A percentile compares a stretch with the other conserved stretches of the same genome.
Evolutionary conservation across 2,329 filamentous ascomycete genomes (phyloP).

Genomic region (Tolypocladium tropicale): DNA sequence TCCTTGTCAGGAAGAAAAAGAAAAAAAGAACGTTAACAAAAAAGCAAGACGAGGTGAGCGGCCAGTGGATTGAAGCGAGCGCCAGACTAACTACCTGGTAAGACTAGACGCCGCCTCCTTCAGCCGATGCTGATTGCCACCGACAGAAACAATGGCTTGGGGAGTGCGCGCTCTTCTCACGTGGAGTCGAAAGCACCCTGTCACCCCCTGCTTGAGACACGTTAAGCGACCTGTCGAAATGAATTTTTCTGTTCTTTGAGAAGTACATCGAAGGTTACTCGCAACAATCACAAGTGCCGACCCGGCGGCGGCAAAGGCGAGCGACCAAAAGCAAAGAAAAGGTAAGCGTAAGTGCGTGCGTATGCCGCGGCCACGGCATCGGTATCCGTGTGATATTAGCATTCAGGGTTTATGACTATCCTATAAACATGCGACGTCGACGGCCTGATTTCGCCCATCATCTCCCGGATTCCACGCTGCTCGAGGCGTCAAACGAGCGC

Average conservation of each 20-base stretch:
- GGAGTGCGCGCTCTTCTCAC: neutral
- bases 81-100: neutral
- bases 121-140: neutral
- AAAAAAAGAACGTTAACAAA: neutral
- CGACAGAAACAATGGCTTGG: neutral
- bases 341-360: neutral
- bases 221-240: neutral
- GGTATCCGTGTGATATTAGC: neutral
- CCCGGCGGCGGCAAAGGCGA: neutral
- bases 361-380: neutral
- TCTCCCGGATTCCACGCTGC: slow-evolving; percentile 6
- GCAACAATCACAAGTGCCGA: neutral
- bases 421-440: neutral
- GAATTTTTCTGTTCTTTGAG: neutral
- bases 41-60: neutral
- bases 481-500: slow-evolving; percentile 17
- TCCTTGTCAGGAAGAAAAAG: neutral
- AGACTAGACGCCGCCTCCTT: neutral
- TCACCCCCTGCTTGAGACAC: neutral
- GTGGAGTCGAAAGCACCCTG: neutral
- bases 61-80: neutral
- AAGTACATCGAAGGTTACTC: neutral
- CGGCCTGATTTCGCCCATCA: neutral
- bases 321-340: neutral
- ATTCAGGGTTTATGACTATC: neutral